Base-by-base conservation (phyloP, 2,329 filamentous ascomycete species). In the Calonectria fujianensis region DNA sequence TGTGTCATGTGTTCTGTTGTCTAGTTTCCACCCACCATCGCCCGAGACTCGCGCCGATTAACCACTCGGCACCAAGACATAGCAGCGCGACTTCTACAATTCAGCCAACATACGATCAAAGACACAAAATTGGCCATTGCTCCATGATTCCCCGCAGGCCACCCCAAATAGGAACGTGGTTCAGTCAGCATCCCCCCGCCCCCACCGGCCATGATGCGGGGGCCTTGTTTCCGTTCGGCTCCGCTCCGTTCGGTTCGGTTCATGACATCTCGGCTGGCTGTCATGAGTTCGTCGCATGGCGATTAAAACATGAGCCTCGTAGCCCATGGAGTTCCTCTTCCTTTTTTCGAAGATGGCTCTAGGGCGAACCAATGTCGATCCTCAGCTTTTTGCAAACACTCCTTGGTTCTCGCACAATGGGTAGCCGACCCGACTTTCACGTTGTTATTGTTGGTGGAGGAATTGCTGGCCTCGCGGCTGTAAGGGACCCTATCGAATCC, bases 391-490 rank as follows among this genome's bases (percentile, higher is more conserved):
- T 39, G n/a, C 45, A 24, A 16, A 59, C 37, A 13, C 39, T 50
- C n/a, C 31, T 32, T 13, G 39, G 18, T 35, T 31, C 20, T 73
- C 57, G 31, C 48, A 72, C 51, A 7, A 78, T 78, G 78, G 76
- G 75, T 41, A 79, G 75, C n/a, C 52, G 75, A 35, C 75, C 76
- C n/a, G 69, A 80, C n/a, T 39, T 75, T 27, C 74, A 78, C 32
- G 16, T 78, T 4, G 72, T 77, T 2, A 80, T 80, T 32, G 76
- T 79, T 10, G 77, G 78, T 27, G 78, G 77, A 24, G 78, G 78
- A 20, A 79, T 79, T 16, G 78, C 75, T 31, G 76, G 76, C 4
- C 74, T 77, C 3, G 75, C 72, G n/a, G 70, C 75, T 16, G 76
- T 79, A 72, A 35, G 13, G 54, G 37, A 3, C 8, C 63, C 54